Base-by-base conservation (phyloP, 768 basidiomycete genomes). In the Agaricus bisporus region DNA sequence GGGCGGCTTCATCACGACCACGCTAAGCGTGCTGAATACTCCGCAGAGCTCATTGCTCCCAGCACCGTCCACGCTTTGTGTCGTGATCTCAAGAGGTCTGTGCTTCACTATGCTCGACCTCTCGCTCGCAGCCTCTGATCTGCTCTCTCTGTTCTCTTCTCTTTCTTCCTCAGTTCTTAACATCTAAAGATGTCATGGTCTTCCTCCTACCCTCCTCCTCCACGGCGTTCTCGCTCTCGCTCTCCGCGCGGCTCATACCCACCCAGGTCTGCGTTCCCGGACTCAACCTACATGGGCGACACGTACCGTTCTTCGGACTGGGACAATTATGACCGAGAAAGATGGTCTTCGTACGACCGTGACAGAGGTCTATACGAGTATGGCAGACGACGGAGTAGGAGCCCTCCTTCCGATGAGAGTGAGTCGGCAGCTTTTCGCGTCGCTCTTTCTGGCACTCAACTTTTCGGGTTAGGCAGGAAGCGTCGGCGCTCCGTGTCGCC, bases 31-130 rank as follows among this genome's bases (percentile, higher is more conserved):
- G 58, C 65, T 62, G 68, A 61, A 59, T 63, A 56, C 22, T 50
- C 50, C 22, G 56, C 49, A 36, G 47, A 50, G 55, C 51, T 39
- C 48, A 53, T n/a, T 44, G 43, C 18, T 14, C 38, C 35, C 58
- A 66, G 69, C 68, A 71, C 71, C 73, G 70, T 66, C 65, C 67
- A 69, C 72, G 70, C 70, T 60, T 63, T 70, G 70, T 75, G 75
- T 74, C 77, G 78, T 73, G 77, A 77, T 79, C 75, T 75, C 77
- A 83, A 86, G 87, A 91, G 88, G 88, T 91, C 88, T 88, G 88
- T 91, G 80, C 84, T 84, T 83, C 83, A 80, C 83, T 81, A 89
- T 90, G 88, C 86, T 83, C 86, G 84, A 81, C 85, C 81, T 80
- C 81, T 74, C 75, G 77, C 79, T 76, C 73, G 77, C 78, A 79